Evolutionary conservation across 164 flowering plant species (phyloP).

Genomic region (Chimonanthus salicifolius): DNA sequence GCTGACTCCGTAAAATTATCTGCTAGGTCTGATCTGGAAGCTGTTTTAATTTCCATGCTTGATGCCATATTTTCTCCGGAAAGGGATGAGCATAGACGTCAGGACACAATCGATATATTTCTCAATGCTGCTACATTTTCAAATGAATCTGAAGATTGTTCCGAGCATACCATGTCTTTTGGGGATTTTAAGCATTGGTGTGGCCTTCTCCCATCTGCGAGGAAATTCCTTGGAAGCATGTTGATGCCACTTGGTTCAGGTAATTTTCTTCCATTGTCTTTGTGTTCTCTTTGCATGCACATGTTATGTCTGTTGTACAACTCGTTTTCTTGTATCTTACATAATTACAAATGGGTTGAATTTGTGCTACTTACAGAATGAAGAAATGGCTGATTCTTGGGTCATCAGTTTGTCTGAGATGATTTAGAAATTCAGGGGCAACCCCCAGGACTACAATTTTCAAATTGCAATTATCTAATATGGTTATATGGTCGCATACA

Average conservation of each 20-base stretch:
- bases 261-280: slow-evolving; percentile 16
- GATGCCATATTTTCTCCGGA: slow-evolving; percentile 36
- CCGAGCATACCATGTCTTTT: slow-evolving; percentile 51
- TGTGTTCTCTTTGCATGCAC: not conserved
- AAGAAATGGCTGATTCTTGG: not conserved
- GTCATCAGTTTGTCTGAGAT: not conserved
- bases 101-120: slow-evolving; percentile 33
- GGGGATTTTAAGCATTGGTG: slow-evolving; percentile 80
- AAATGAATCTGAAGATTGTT: slow-evolving; percentile 29
- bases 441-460: not conserved
- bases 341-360: not conserved
- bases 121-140: slow-evolving; percentile 64
- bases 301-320: not conserved
- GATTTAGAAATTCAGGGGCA: no score
- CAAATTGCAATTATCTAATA: no score
- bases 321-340: not conserved
- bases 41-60: slow-evolving; percentile 47
- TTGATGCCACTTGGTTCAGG: slow-evolving; percentile 65
- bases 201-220: slow-evolving; percentile 60
- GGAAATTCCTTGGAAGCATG: slow-evolving; percentile 77
- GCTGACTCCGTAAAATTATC: slow-evolving; percentile 16
- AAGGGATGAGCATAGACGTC: slow-evolving; percentile 24
- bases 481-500: not conserved
- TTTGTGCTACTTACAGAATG: not conserved
- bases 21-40: slow-evolving; percentile 79